These are phyloP conservation scores for Suillus bovinus DNA, from an alignment of 768 basidiomycete species.

Conservation along the genomic window DNA sequence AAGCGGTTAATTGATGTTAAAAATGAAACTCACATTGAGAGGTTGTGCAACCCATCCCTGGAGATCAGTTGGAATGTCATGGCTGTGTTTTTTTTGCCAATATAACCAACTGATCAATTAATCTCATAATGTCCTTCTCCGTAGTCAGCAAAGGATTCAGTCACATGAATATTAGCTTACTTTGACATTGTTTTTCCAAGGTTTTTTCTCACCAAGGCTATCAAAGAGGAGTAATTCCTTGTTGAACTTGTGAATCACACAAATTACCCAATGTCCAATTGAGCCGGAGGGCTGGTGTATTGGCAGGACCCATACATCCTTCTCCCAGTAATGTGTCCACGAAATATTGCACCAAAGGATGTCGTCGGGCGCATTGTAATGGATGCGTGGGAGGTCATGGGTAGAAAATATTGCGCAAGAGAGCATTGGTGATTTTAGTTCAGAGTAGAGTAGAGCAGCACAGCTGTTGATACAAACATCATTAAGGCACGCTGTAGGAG, in stretches of 20 bases:
- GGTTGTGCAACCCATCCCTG: not conserved
- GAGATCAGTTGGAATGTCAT: not conserved
- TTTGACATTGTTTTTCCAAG: not conserved
- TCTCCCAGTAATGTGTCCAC: conserved; percentile 29
- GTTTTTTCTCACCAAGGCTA: conserved; percentile 3
- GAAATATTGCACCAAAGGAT: conserved; percentile 23
- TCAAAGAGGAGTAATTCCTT: conserved; percentile 5
- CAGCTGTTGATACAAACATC: conserved; percentile 17
- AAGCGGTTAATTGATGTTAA: too few relatives aligned
- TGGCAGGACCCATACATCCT: conserved; percentile 36
- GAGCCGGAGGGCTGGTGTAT: conserved; percentile 28
- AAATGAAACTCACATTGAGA: not conserved
- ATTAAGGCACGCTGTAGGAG: conserved; percentile 12
- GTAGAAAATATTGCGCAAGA: conserved; percentile 15
- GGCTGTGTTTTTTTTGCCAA: not conserved
- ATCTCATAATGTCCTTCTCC: not conserved
- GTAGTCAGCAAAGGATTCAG: not conserved
- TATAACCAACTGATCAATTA: not conserved
- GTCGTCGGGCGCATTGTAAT: not conserved
- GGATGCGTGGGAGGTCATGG: conserved; percentile 9
- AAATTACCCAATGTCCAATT: conserved; percentile 35
- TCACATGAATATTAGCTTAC: not conserved
- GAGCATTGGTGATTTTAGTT: not conserved
- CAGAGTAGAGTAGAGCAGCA: conserved; percentile 12
- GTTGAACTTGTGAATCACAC: not conserved